These are phyloP conservation scores for Irpex sp. DNA, from an alignment of 1,284 basidiomycete genomes.

Conservation along the genomic window DNA sequence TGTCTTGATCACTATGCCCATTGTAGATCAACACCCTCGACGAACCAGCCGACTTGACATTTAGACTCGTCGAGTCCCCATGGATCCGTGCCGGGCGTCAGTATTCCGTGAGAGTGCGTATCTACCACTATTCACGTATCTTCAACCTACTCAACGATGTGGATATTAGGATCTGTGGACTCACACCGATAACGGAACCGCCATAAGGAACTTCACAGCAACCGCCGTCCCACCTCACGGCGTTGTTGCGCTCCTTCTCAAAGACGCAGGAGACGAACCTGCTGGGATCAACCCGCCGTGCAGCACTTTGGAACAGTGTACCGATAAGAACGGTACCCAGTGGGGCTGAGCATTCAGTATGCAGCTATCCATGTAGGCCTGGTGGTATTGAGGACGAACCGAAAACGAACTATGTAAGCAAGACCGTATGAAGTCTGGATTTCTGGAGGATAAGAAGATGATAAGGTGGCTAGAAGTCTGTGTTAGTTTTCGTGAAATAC, in stretches of 20 bases:
- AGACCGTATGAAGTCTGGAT: too few relatives aligned
- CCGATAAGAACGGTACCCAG: slow-evolving; percentile 22
- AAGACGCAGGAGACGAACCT: slow-evolving; percentile 66
- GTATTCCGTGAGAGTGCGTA: slow-evolving; percentile 45
- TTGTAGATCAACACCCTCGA: slow-evolving; percentile 30
- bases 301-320: slow-evolving; percentile 20
- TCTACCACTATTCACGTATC: too few relatives aligned
- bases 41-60: slow-evolving; percentile 52
- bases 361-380: too few relatives aligned
- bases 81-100: slow-evolving; percentile 66
- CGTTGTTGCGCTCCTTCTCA: slow-evolving; percentile 62
- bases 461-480: too few relatives aligned
- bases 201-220: slow-evolving; percentile 59
- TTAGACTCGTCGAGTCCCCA: slow-evolving; percentile 64
- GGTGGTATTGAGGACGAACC: too few relatives aligned
- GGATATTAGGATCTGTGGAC: background rate
- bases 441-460: too few relatives aligned
- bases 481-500: too few relatives aligned
- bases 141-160: too few relatives aligned
- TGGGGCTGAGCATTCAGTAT: background rate
- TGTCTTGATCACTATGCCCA: too few relatives aligned
- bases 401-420: too few relatives aligned
- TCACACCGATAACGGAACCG: slow-evolving; percentile 26
- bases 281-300: slow-evolving; percentile 34
- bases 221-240: slow-evolving; percentile 55